Base-by-base conservation (phyloP, 2,329 filamentous ascomycete species). In the Cytospora paraplurivora region DNA sequence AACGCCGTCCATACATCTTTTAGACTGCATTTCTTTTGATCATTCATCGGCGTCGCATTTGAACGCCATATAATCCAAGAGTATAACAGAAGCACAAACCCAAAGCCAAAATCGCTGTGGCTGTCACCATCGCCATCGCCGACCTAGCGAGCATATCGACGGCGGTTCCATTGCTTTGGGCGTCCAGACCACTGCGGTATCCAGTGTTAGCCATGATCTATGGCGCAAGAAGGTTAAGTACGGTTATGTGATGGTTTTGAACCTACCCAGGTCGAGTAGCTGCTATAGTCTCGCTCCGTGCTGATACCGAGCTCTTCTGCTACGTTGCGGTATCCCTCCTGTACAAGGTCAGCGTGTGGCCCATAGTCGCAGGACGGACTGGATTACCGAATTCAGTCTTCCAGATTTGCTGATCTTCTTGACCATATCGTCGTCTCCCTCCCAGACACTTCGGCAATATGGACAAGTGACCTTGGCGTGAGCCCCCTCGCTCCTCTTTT, bases 291-390 rank as follows among this genome's bases (percentile, higher is more conserved):
- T 76, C 85, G 75, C n/a, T 71, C 64, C 0, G 72, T 72, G 65
- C 80, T 84, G 66, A 88, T 78, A 1, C 86, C 86, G n/a, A 88
- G 75, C 70, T 88, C 82, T 21, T 78, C 73, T 1, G 84, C 85
- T 3, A 89, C 81, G 70, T 88, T 88, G 54, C 87, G 75, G 68
- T 89, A 89, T 0, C 86, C 86, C 41, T 87, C 85, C 0, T 70
- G 11, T 47, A 1, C 15, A 17, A 12, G n/a, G 44, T 47, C n/a
- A 47, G 10, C 12, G n/a, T 21, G n/a, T 21, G n/a, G 8, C 7
- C 12, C 44, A 47, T 19, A 12, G 17, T n/a, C n/a, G 44, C n/a
- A 47, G n/a, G 12, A 3, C 11, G 8, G 11, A 27, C 35, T 58
- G 35, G 50, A 32, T 3, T 49, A 17, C 55, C 3, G 56, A 70